phyloP scores from a whole-genome alignment of 2,329 filamentous ascomycete genomes.

The Raffaelea albimanens region DNA sequence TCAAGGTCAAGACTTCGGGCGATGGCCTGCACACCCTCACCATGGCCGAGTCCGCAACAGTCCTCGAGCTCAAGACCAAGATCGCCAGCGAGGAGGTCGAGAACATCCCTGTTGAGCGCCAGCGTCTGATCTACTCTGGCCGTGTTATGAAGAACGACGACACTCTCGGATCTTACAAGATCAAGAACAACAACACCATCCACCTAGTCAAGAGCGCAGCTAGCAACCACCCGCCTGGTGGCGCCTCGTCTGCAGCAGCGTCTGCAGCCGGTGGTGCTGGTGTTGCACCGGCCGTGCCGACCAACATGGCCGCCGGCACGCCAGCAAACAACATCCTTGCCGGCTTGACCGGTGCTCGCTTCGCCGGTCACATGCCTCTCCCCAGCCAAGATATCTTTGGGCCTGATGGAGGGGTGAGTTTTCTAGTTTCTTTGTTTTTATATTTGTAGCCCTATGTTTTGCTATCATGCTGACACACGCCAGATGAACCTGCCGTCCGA shows the following conservation, averaged over 20 bases:
- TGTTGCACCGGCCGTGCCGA: slow-evolving; percentile 53
- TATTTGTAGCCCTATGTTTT: not conserved
- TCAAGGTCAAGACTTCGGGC: slow-evolving; percentile 95
- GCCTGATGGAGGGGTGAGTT: slow-evolving; percentile 82
- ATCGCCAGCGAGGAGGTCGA: slow-evolving; percentile 74
- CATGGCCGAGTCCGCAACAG: slow-evolving; percentile 64
- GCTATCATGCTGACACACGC: slow-evolving; percentile 13
- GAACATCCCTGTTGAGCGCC: slow-evolving; percentile 76
- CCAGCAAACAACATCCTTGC: slow-evolving; percentile 78
- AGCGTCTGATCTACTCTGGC: slow-evolving; percentile 95
- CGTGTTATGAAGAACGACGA: slow-evolving; percentile 94
- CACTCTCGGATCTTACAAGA: slow-evolving; percentile 76
- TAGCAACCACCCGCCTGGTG: slow-evolving; percentile 57
- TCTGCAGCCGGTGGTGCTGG: slow-evolving; percentile 18
- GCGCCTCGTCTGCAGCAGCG: not conserved
- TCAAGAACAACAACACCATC: slow-evolving; percentile 91
- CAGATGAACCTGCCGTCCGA: slow-evolving; percentile 87
- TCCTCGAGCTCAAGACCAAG: slow-evolving; percentile 83
- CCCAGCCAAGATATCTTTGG: slow-evolving; percentile 86
- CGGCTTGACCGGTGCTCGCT: slow-evolving; percentile 83
- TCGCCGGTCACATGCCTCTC: slow-evolving; percentile 83
- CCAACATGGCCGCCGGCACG: slow-evolving; percentile 71
- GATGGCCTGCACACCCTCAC: slow-evolving; percentile 70
- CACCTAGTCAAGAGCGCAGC: slow-evolving; percentile 95
- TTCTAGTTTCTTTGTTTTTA: slow-evolving; percentile 2